A percentile compares a stretch with the other conserved stretches of the same genome.
phyloP scores from a whole-genome alignment of 768 basidiomycete species.

The Boletus sp. region DNA sequence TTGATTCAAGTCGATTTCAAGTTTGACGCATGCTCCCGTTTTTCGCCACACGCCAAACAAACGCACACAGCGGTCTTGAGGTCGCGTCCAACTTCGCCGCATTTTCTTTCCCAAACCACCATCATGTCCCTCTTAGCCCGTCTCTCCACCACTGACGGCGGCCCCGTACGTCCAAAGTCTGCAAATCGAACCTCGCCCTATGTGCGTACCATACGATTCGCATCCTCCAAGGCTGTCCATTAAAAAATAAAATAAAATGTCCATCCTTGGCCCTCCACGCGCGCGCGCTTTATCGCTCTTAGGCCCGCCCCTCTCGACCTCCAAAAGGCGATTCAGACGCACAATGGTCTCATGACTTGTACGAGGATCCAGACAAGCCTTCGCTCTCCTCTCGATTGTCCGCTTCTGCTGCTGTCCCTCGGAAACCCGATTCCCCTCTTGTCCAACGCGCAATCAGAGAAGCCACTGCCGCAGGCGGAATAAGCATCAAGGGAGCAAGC shows the following conservation, averaged over 20 bases:
- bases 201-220: constrained; percentile 34
- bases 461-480: constrained; percentile 41
- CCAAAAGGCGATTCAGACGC: constrained; percentile 65
- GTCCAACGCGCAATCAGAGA: constrained; percentile 63
- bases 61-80: constrained; percentile 14
- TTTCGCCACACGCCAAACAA: constrained; percentile 31
- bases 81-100: not conserved
- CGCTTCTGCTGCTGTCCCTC: constrained; percentile 38
- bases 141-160: constrained; percentile 28
- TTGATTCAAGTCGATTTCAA: not conserved
- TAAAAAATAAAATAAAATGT: constrained; percentile 19
- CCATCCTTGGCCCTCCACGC: constrained; percentile 1
- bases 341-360: constrained; percentile 72
- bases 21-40: constrained; percentile 7
- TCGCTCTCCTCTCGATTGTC: constrained; percentile 56
- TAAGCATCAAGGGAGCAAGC: constrained; percentile 72
- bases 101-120: constrained; percentile 10
- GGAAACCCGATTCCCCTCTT: constrained; percentile 53
- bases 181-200: constrained; percentile 32
- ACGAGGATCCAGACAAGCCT: constrained; percentile 52
- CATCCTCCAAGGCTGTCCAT: constrained; percentile 20
- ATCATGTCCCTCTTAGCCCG: constrained; percentile 32
- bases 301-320: constrained; percentile 45
- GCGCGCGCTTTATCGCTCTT: not conserved
- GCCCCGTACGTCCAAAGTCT: constrained; percentile 31